Evolutionary conservation across 2,329 filamentous ascomycete genomes (phyloP).

Genomic region (Colletotrichum cuscutae): DNA sequence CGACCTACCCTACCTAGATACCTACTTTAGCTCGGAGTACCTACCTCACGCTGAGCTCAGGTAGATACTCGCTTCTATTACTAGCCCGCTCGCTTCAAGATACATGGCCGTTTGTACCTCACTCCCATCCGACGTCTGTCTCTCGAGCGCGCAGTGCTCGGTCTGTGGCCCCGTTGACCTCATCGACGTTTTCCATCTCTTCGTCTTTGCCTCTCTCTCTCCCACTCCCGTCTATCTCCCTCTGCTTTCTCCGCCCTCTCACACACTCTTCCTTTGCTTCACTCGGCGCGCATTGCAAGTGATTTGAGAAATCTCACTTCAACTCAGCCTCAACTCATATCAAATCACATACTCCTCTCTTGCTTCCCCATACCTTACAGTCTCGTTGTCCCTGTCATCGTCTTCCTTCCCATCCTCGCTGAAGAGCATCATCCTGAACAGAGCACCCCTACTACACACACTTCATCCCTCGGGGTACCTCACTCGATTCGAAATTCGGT

Average conservation of each 20-base stretch:
- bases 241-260: neutral
- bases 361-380: neutral
- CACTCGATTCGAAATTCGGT: neutral
- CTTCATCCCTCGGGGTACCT: neutral
- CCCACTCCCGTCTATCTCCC: neutral
- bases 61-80: neutral
- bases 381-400: neutral
- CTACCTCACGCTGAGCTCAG: neutral
- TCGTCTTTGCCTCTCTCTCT: neutral
- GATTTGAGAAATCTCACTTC: neutral
- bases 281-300: neutral
- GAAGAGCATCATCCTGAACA: neutral
- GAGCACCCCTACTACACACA: too few species aligned
- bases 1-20: neutral
- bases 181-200: neutral
- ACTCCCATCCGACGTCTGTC: neutral
- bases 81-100: neutral
- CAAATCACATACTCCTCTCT: neutral
- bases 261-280: neutral
- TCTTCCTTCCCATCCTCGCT: neutral
- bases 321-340: neutral
- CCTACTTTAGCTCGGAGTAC: too few species aligned
- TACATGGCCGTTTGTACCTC: neutral
- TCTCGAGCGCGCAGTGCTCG: neutral
- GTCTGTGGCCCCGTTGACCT: neutral